Base-by-base conservation (phyloP, 2,329 filamentous ascomycete genomes). In the Coleophoma eucalyptorum region DNA sequence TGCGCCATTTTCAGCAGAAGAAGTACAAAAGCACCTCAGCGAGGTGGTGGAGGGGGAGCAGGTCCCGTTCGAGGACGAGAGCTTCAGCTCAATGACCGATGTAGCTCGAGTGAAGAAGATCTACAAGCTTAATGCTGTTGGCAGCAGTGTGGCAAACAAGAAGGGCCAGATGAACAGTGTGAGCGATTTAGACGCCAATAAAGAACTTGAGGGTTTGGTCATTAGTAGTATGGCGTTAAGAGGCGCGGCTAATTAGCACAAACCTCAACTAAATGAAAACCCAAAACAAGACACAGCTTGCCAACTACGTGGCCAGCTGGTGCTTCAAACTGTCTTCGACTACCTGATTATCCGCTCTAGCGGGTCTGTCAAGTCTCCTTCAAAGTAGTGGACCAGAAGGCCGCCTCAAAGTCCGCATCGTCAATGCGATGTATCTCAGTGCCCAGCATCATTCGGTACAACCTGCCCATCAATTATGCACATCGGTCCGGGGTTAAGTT, bases 221-320 rank as follows among this genome's bases (percentile, higher is more conserved):
- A 61, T 96, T 49, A 85, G 88, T 1, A 79, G 82, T 15, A 95
- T 97, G 80, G 90, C 91, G 1, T 67, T 94, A 58, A 82, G 88
- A 57, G 87, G 87, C 53, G 69, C 51, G 40, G 59, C 55, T 15
- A 64, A 63, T 53, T 65, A 55, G 40, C 34, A 31, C 10, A n/a
- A 37, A 8, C 20, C 34, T 26, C 35, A 32, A 43, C 26, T 15
- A 26, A 16, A 34, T 16, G 13, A 20, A 19, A 49, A 48, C 45
- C 18, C 26, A 26, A 26, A 26, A 26, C 20, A 12, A 43, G 16
- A 19, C n/a, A 26, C 31, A 48, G 40, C 12, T 37, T 20, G 13
- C n/a, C 18, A 18, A 19, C 41, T 13, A 21, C 18, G 45, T 26
- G 6, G 26, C 26, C 26, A 26, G n/a, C n/a, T n/a, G n/a, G 26